Conservation (phyloP, 139 green algal genomes). For the Chlamydomonas asymmetrica region DNA sequence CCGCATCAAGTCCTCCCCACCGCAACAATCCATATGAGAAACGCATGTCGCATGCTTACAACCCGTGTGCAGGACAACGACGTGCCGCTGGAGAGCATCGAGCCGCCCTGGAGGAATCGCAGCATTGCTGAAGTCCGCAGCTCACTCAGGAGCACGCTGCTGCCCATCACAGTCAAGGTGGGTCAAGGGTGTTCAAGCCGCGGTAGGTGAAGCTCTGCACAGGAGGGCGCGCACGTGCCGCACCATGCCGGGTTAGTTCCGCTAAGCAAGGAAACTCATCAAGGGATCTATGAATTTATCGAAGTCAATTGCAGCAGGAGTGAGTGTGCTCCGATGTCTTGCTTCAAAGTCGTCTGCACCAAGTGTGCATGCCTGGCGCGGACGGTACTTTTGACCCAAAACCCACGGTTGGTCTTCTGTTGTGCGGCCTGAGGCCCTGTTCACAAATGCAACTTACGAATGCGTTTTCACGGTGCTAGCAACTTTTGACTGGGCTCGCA, state of each 20-base stretch:
- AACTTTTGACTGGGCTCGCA: constrained; percentile 18
- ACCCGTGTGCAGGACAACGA: constrained; percentile 53
- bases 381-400: no score
- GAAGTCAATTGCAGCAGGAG: no score
- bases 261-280: no score
- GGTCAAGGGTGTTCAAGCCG: neutral
- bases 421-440: no score
- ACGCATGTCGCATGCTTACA: neutral
- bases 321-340: no score
- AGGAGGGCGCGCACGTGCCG: constrained; percentile 5
- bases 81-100: constrained; percentile 45
- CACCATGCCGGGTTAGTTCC: constrained; percentile 8
- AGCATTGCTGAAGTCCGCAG: constrained; percentile 27
- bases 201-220: neutral
- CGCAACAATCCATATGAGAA: neutral
- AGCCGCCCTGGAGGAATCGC: constrained; percentile 49
- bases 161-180: no score
- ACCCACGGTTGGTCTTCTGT: no score
- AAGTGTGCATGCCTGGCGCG: no score
- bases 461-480: neutral
- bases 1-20: neutral
- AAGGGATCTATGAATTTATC: no score
- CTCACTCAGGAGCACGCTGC: constrained; percentile 11
- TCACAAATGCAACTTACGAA: no score
- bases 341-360: no score